Conservation (phyloP, 176 grass and related monocot genomes). For the Aegilops tauschii region DNA sequence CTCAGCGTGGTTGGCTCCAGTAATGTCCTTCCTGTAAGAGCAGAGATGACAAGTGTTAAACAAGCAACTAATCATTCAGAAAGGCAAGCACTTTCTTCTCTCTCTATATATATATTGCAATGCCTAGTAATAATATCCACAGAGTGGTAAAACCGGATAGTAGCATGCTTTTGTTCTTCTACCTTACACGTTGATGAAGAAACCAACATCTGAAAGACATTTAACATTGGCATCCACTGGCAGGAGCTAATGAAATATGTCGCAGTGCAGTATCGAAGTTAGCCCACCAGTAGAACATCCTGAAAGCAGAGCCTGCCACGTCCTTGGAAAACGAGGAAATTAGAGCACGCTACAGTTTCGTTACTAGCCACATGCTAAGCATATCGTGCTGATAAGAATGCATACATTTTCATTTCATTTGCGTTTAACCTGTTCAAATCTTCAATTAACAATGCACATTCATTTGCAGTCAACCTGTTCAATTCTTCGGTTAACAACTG, state of each 20-base stretch:
- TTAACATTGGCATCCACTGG: conserved; percentile 56
- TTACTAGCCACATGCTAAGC: not conserved
- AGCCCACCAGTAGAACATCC: conserved; percentile 91
- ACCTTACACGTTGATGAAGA: conserved; percentile 81
- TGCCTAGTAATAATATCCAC: not conserved
- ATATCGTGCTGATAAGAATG: conserved; percentile 13
- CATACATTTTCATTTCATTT: conserved; percentile 57
- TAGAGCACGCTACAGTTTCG: conserved; percentile 26
- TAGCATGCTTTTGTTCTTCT: not conserved
- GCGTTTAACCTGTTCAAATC: no score
- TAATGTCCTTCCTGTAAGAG: conserved; percentile 64
- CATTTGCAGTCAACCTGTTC: no score
- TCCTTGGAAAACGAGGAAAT: not conserved
- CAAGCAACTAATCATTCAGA: not conserved
- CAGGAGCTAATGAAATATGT: conserved; percentile 72
- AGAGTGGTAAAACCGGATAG: conserved; percentile 4
- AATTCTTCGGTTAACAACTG: no score
- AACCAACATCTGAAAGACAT: conserved; percentile 95
- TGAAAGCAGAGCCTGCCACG: conserved; percentile 59
- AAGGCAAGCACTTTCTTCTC: not conserved
- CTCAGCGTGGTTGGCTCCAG: conserved; percentile 48
- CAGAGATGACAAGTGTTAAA: conserved; percentile 8
- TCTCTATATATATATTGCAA: not conserved
- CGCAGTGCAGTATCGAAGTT: conserved; percentile 90
- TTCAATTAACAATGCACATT: no score